Conservation (phyloP, 139 green algal genomes). For the Edaphochlamys debaryana region DNA sequence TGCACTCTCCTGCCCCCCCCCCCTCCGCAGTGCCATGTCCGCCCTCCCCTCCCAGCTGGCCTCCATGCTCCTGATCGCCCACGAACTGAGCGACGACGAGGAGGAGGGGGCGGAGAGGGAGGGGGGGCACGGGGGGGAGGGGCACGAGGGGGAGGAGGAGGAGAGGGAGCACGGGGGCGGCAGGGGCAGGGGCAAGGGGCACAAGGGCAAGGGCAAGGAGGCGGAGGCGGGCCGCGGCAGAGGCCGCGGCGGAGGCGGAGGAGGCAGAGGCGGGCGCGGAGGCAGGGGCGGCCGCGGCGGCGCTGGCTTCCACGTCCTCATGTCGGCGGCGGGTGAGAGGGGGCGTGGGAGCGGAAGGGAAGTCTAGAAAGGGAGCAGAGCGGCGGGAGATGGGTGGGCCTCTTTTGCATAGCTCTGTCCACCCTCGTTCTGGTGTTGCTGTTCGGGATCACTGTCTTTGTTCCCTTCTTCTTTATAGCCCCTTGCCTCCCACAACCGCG, state of each 20-base stretch:
- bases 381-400: too few relatives aligned
- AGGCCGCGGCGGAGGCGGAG: not conserved
- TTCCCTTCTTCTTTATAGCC: too few relatives aligned
- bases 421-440: too few relatives aligned
- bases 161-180: not conserved
- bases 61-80: conserved; percentile 46
- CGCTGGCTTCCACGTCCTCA: too few relatives aligned
- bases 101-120: not conserved
- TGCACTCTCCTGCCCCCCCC: too few relatives aligned
- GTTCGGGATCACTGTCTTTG: too few relatives aligned
- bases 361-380: too few relatives aligned
- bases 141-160: not conserved
- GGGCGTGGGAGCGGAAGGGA: too few relatives aligned
- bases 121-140: not conserved
- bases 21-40: conserved; percentile 41
- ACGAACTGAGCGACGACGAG: conserved; percentile 39
- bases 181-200: not conserved
- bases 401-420: too few relatives aligned
- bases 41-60: conserved; percentile 64
- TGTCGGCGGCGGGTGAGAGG: too few relatives aligned
- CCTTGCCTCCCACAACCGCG: too few relatives aligned
- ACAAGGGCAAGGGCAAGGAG: not conserved
- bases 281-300: not conserved
- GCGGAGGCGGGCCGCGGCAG: not conserved
- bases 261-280: not conserved